These are phyloP conservation scores for Barbatosphaeria neglecta DNA, from an alignment of 495 filamentous ascomycete genomes.

Conservation along the genomic window DNA sequence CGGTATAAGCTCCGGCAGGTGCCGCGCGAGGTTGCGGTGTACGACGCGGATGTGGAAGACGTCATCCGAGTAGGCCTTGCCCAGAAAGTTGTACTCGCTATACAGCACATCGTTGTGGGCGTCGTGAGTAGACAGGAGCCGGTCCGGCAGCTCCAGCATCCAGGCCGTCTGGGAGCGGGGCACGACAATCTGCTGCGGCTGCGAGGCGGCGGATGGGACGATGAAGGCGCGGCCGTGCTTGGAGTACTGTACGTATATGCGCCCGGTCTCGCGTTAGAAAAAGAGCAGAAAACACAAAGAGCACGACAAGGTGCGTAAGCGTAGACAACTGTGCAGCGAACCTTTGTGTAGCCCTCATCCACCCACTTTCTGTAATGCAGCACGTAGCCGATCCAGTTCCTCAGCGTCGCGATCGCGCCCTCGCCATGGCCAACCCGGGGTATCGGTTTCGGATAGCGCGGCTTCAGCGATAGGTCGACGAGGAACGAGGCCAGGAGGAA, in stretches of 20 bases:
- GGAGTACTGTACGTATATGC: conserved; percentile 10
- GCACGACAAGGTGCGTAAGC: no score
- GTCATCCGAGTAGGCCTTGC: conserved; percentile 7
- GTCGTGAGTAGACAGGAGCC: conserved; percentile 14
- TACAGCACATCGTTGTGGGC: conserved; percentile 19
- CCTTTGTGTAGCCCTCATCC: conserved; percentile 22
- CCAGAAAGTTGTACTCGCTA: conserved; percentile 20
- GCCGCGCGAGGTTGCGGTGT: conserved; percentile 23
- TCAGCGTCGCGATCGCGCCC: conserved; percentile 13
- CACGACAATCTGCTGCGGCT: conserved; percentile 21
- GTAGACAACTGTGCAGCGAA: no score
- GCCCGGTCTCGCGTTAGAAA: no score
- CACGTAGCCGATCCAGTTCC: conserved; percentile 18
- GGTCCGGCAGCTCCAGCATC: conserved; percentile 25
- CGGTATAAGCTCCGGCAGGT: conserved; percentile 18
- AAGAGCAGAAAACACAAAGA: no score
- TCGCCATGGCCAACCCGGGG: conserved; percentile 19
- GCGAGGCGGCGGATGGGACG: conserved; percentile 16
- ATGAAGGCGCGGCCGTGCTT: conserved; percentile 20
- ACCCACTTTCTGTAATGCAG: conserved; percentile 18
- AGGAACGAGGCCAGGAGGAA: conserved; percentile 18
- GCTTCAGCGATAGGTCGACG: conserved; percentile 19
- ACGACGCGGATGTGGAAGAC: conserved; percentile 18
- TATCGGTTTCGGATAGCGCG: conserved; percentile 18
- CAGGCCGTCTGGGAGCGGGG: conserved; percentile 20